phyloP scores from a whole-genome alignment of 148 eudicot genomes.

The Amaranthus cruentus region DNA sequence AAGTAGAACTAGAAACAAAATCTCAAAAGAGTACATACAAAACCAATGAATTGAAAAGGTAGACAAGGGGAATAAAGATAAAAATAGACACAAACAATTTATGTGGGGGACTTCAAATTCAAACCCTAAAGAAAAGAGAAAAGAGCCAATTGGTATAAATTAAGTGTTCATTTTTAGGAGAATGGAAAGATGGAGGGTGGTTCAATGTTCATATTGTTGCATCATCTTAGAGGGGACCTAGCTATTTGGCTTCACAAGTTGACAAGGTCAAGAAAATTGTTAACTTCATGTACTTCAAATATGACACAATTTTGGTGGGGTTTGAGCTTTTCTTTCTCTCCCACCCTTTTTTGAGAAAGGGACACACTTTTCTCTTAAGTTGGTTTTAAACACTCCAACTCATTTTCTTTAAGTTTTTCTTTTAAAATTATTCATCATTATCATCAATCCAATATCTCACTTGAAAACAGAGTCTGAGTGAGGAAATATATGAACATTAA shows the following conservation, averaged over 20 bases:
- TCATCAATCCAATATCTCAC: no score
- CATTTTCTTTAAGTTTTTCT: neutral
- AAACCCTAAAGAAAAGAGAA: constrained; percentile 28
- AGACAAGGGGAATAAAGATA: constrained; percentile 10
- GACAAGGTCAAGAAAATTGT: constrained; percentile 17
- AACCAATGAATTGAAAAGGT: constrained; percentile 9
- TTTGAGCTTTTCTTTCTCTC: constrained; percentile 16
- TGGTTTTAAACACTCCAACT: constrained; percentile 7
- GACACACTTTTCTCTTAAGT: constrained; percentile 23
- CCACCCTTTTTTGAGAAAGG: constrained; percentile 36
- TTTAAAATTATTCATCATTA: neutral
- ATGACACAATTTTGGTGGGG: constrained; percentile 23
- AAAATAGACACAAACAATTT: constrained; percentile 14
- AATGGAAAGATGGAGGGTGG: constrained; percentile 13
- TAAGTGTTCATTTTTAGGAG: neutral
- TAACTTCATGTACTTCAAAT: constrained; percentile 18
- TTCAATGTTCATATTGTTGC: constrained; percentile 11
- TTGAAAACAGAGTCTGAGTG: no score
- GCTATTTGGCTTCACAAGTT: constrained; percentile 14
- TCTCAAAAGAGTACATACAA: constrained; percentile 16
- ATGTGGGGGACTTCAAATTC: constrained; percentile 21
- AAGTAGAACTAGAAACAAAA: constrained; percentile 4
- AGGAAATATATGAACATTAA: no score
- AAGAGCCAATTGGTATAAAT: constrained; percentile 19
- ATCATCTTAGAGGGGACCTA: constrained; percentile 25